Conservation (phyloP, 1,139 yeast species). For the Lodderomyces parapsilosis region DNA sequence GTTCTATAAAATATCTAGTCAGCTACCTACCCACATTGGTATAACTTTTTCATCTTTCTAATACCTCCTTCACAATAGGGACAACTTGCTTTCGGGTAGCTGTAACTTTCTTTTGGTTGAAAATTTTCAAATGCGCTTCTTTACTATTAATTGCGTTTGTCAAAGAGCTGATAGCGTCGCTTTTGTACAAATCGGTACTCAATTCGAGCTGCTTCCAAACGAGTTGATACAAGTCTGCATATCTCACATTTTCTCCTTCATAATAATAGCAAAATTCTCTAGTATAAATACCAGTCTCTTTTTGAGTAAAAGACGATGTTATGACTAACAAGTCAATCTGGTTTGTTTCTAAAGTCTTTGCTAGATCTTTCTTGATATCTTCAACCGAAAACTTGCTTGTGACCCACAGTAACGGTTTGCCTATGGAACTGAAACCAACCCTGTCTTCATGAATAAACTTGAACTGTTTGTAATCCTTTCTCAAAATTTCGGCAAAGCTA, state of each 20-base stretch:
- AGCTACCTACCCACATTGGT: constrained; percentile 10
- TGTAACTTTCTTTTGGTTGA: constrained; percentile 51
- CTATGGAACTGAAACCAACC: constrained; percentile 78
- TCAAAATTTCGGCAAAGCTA: constrained; percentile 55
- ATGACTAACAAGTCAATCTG: constrained; percentile 55
- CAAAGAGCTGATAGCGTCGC: constrained; percentile 14
- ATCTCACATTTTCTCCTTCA: constrained; percentile 12
- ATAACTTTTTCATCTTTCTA: constrained; percentile 20
- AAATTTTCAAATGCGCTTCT: constrained; percentile 25
- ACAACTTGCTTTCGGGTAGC: constrained; percentile 90
- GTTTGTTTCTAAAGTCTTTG: constrained; percentile 32
- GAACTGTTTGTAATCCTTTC: constrained; percentile 85
- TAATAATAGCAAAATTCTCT: constrained; percentile 57
- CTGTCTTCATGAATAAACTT: constrained; percentile 34
- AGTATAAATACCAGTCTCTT: constrained; percentile 39
- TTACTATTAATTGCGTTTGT: constrained; percentile 12
- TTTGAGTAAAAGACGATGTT: constrained; percentile 59
- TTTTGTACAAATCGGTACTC: constrained; percentile 18
- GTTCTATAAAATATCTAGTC: constrained; percentile 10
- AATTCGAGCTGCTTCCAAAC: constrained; percentile 32
- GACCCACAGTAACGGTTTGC: constrained; percentile 64
- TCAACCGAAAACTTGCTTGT: constrained; percentile 27
- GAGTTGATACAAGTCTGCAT: constrained; percentile 25
- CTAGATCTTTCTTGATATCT: constrained; percentile 39
- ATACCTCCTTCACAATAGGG: constrained; percentile 47